These are phyloP conservation scores for Ilyonectria robusta DNA, from an alignment of 2,329 filamentous ascomycete species.

Conservation along the genomic window DNA sequence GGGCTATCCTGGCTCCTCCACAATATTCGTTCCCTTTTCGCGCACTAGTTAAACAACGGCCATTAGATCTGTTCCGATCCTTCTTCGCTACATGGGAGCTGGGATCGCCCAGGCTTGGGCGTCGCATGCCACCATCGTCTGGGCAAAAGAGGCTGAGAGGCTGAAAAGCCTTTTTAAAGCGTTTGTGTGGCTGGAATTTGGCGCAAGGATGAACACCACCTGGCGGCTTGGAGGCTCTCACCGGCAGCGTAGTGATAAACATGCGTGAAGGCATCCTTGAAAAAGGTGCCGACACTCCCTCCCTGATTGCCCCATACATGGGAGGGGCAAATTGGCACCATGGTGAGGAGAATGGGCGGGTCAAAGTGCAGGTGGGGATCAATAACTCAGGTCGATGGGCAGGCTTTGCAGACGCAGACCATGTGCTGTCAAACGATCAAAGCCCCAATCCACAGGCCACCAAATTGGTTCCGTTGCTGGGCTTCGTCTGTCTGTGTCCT, in stretches of 20 bases:
- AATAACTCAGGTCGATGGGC: conserved; percentile 22
- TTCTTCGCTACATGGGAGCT: conserved; percentile 32
- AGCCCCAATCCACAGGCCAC: conserved; percentile 40
- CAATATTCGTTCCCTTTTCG: conserved; percentile 40
- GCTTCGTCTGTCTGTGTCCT: conserved; percentile 19
- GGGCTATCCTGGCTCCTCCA: conserved; percentile 50
- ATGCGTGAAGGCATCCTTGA: background rate
- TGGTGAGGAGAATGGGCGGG: conserved; percentile 27
- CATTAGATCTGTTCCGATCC: conserved; percentile 40
- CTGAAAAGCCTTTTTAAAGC: background rate
- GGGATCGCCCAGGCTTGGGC: conserved; percentile 31
- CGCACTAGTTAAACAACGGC: conserved; percentile 42
- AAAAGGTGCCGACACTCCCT: background rate
- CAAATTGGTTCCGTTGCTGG: conserved; percentile 32
- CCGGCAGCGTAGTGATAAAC: background rate
- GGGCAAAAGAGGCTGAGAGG: background rate
- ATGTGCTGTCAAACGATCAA: conserved; percentile 40
- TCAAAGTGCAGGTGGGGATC: conserved; percentile 27
- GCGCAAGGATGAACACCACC: background rate
- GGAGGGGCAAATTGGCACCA: conserved; percentile 25
- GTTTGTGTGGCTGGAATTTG: background rate
- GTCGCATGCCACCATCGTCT: background rate
- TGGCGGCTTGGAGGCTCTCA: background rate
- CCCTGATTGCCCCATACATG: conserved; percentile 5
- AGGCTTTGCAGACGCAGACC: conserved; percentile 23